phyloP scores from a whole-genome alignment of 2,329 filamentous ascomycete species.

The Harringtonia aguacate region DNA sequence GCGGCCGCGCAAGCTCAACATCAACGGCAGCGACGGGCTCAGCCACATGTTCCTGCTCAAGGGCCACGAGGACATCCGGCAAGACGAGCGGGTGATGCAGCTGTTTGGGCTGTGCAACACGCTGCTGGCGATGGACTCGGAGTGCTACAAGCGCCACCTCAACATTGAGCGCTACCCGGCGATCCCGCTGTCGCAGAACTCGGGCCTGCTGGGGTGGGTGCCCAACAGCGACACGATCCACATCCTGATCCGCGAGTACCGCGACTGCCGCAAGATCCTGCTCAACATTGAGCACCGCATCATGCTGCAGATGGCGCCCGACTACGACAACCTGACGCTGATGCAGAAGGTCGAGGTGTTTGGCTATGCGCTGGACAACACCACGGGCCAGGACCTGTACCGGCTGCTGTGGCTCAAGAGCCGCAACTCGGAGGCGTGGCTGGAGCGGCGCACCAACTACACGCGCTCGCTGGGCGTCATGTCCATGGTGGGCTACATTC shows the following conservation, averaged over 20 bases:
- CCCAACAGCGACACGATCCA: constrained; percentile 96
- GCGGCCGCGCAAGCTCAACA: constrained; percentile 77
- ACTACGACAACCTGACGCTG: constrained; percentile 95
- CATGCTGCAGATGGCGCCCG: constrained; percentile 99
- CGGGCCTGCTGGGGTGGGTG: constrained; percentile 90
- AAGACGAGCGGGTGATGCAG: constrained; percentile 99
- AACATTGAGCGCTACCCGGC: constrained; percentile 93
- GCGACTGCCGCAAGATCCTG: constrained; percentile 91
- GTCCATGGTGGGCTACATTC: constrained; percentile 99
- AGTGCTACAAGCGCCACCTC: constrained; percentile 93
- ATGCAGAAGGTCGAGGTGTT: constrained; percentile 99
- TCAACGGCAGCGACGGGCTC: constrained; percentile 80
- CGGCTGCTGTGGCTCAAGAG: constrained; percentile 98
- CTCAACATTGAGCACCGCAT: constrained; percentile 99
- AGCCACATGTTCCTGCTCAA: constrained; percentile 87
- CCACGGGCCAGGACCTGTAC: constrained; percentile 95
- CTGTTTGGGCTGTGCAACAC: constrained; percentile 97
- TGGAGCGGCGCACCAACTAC: constrained; percentile 97
- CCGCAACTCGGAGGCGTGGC: constrained; percentile 95
- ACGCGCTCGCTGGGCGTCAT: constrained; percentile 95
- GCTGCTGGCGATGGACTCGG: constrained; percentile 81
- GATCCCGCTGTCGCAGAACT: constrained; percentile 95
- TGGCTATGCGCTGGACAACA: constrained; percentile 97
- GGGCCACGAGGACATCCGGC: constrained; percentile 98
- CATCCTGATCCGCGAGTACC: constrained; percentile 92